phyloP scores from a whole-genome alignment of 1,284 basidiomycete genomes.

The Marasmius oreades region DNA sequence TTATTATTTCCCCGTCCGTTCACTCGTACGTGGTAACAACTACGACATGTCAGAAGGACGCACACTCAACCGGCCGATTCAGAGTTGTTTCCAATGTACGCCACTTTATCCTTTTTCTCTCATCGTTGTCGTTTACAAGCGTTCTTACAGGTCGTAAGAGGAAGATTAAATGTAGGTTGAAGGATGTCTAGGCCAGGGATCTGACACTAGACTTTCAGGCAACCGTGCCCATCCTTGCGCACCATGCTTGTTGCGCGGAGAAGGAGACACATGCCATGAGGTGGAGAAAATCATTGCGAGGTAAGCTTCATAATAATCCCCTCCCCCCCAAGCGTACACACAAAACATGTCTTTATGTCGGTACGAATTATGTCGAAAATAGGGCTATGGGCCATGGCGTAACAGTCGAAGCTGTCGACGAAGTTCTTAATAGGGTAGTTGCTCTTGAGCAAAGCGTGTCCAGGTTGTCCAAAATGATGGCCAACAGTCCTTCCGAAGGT shows the following conservation, averaged over 20 bases:
- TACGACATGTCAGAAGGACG: background rate
- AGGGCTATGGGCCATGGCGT: background rate
- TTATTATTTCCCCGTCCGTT: too few relatives aligned
- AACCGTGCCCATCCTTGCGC: constrained; percentile 18
- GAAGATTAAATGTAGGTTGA: constrained; percentile 18
- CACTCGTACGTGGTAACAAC: too few relatives aligned
- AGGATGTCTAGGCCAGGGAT: background rate
- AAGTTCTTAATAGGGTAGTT: background rate
- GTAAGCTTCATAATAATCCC: constrained; percentile 6
- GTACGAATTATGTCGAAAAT: too few relatives aligned
- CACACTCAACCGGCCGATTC: constrained; percentile 16
- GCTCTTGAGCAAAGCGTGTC: constrained; percentile 1
- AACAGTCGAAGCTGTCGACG: constrained; percentile 6
- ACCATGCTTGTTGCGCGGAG: constrained; percentile 17
- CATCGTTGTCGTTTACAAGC: background rate
- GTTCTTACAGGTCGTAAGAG: constrained; percentile 14
- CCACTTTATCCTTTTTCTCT: background rate
- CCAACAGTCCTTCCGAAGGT: background rate
- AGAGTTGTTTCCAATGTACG: constrained; percentile 19
- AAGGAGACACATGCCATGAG: constrained; percentile 17
- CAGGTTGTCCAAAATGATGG: background rate
- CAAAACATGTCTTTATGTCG: too few relatives aligned
- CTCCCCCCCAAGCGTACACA: background rate
- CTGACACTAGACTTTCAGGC: constrained; percentile 5
- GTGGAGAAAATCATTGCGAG: constrained; percentile 14